These are phyloP conservation scores for Mucor racemosus DNA, from an alignment of 371 early-diverging fungal species.

Conservation along the genomic window DNA sequence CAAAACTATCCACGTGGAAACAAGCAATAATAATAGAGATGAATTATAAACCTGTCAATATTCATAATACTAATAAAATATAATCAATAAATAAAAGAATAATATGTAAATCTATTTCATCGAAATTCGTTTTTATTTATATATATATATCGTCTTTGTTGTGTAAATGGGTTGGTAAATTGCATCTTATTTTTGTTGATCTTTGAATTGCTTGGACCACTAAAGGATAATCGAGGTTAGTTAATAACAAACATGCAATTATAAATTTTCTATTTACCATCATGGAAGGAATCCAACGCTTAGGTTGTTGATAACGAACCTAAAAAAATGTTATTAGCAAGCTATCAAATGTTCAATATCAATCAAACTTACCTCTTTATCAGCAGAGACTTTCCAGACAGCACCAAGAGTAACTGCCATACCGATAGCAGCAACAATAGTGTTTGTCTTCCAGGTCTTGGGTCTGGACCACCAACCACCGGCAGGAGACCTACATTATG, in stretches of 20 bases:
- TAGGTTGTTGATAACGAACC: slow-evolving; percentile 72
- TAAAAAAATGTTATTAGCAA: slow-evolving; percentile 11
- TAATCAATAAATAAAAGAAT: not conserved
- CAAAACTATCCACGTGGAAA: not conserved
- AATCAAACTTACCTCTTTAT: slow-evolving; percentile 67
- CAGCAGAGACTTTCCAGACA: slow-evolving; percentile 81
- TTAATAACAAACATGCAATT: not conserved
- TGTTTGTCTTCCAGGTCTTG: slow-evolving; percentile 81
- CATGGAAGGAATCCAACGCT: slow-evolving; percentile 84
- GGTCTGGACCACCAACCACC: slow-evolving; percentile 94
- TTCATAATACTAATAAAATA: not conserved
- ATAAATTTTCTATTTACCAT: slow-evolving; percentile 45
- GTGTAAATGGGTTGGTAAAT: not conserved
- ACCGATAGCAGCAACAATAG: slow-evolving; percentile 70
- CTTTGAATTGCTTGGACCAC: slow-evolving; percentile 82
- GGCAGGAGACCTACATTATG: slow-evolving; percentile 64
- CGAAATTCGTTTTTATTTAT: not conserved
- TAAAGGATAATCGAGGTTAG: slow-evolving; percentile 19
- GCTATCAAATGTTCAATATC: not conserved
- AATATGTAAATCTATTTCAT: slow-evolving; percentile 4
- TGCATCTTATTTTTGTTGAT: slow-evolving; percentile 33
- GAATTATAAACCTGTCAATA: slow-evolving; percentile 6
- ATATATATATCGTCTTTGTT: not conserved
- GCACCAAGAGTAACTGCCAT: slow-evolving; percentile 66
- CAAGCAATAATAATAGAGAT: slow-evolving; percentile 2